These are phyloP conservation scores for Phtheirospermum japonicum DNA, from an alignment of 257 asterid genomes.

Conservation along the genomic window DNA sequence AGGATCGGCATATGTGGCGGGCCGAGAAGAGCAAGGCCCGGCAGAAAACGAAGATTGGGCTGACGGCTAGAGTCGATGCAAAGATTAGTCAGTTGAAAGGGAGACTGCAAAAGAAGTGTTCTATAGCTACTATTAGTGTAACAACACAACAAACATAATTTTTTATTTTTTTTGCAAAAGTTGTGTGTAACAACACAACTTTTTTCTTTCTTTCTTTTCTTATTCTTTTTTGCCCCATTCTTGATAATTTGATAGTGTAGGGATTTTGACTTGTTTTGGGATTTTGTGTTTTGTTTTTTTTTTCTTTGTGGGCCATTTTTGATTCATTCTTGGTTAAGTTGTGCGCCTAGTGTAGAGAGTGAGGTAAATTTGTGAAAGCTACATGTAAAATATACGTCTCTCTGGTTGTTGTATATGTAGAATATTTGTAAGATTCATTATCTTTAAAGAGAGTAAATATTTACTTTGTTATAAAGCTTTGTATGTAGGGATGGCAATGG, in stretches of 20 bases:
- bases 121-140: conserved; percentile 33
- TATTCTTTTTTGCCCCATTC: not conserved
- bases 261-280: conserved; percentile 27
- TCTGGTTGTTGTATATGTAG: not conserved
- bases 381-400: too few species aligned
- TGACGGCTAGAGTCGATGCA: conserved; percentile 86
- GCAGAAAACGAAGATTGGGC: conserved; percentile 66
- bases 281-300: too few species aligned
- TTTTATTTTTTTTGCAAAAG: too few species aligned
- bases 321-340: conserved; percentile 34
- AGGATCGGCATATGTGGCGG: conserved; percentile 79
- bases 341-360: conserved; percentile 38
- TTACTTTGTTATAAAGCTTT: not conserved
- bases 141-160: conserved; percentile 31
- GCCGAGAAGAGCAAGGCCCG: conserved; percentile 65
- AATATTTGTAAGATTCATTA: not conserved
- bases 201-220: conserved; percentile 13
- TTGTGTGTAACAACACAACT: conserved; percentile 29
- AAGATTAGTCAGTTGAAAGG: conserved; percentile 68
- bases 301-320: conserved; percentile 31
- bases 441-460: not conserved
- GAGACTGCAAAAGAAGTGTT: conserved; percentile 58
- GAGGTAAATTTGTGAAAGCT: conserved; percentile 23
- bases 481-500: not conserved
- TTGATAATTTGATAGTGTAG: conserved; percentile 31